Conservation (phyloP, 345 rosid species). For the Tarenaya hassleriana region DNA sequence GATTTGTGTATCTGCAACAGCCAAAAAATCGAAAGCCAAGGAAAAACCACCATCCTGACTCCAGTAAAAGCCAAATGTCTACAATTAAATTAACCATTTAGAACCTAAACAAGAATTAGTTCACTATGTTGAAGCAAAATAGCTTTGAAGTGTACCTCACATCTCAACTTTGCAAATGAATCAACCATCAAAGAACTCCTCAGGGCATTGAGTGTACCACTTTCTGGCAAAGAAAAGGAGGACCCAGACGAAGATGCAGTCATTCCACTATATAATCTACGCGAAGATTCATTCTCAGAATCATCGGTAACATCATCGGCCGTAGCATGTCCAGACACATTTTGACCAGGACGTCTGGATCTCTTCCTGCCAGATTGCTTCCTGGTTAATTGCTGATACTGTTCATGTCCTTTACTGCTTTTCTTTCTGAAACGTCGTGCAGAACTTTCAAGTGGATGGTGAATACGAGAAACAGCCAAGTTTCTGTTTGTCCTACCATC, state of each 20-base stretch:
- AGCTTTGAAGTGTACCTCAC: constrained; percentile 62
- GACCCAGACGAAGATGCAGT: constrained; percentile 67
- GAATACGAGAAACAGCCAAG: constrained; percentile 58
- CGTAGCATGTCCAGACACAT: constrained; percentile 58
- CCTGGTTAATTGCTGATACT: constrained; percentile 38
- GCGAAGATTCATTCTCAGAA: constrained; percentile 55
- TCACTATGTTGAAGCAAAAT: constrained; percentile 10
- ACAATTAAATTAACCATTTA: not conserved
- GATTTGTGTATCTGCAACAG: too few species aligned
- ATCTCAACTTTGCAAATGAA: constrained; percentile 78
- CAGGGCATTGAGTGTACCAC: constrained; percentile 36
- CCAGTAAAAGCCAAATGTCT: too few species aligned
- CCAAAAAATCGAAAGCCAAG: too few species aligned
- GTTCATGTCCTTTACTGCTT: constrained; percentile 44
- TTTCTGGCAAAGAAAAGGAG: constrained; percentile 38
- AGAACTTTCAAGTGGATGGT: constrained; percentile 92
- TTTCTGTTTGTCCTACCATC: constrained; percentile 85
- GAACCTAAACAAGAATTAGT: constrained; percentile 13
- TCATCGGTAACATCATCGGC: constrained; percentile 62
- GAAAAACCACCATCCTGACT: too few species aligned
- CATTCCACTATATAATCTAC: constrained; percentile 57
- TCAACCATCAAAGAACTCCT: constrained; percentile 57
- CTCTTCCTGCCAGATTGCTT: constrained; percentile 64
- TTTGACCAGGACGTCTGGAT: constrained; percentile 42
- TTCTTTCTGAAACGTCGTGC: constrained; percentile 39